These are phyloP conservation scores for Hygrophoropsis aurantiaca DNA, from an alignment of 768 basidiomycete species.

Conservation along the genomic window DNA sequence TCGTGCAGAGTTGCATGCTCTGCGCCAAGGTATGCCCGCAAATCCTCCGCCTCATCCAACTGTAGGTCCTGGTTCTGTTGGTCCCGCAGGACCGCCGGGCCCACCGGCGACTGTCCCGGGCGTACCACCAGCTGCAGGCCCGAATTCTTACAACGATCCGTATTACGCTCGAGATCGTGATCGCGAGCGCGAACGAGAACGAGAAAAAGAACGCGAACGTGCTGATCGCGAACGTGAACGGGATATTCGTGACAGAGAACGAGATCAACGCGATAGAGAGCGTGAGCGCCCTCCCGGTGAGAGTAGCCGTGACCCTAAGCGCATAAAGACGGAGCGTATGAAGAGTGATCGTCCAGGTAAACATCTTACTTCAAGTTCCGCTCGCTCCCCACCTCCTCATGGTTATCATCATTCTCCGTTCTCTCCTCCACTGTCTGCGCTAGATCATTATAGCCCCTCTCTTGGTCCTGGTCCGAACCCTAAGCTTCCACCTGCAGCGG, in stretches of 20 bases:
- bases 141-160: constrained; percentile 33
- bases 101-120: constrained; percentile 31
- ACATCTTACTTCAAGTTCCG: constrained; percentile 21
- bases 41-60: constrained; percentile 34
- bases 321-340: constrained; percentile 55
- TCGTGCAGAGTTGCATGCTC: constrained; percentile 62
- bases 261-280: constrained; percentile 43
- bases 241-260: constrained; percentile 37
- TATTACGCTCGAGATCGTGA: constrained; percentile 40
- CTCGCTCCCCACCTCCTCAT: constrained; percentile 34
- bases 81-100: constrained; percentile 32
- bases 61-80: constrained; percentile 33
- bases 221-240: constrained; percentile 36
- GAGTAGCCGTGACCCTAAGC: constrained; percentile 53
- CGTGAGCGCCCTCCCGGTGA: constrained; percentile 45
- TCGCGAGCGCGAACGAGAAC: constrained; percentile 39
- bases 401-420: constrained; percentile 21
- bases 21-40: constrained; percentile 40
- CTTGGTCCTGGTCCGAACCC: constrained; percentile 40
- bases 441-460: constrained; percentile 34
- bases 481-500: constrained; percentile 30
- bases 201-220: constrained; percentile 41
- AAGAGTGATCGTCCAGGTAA: constrained; percentile 46
- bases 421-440: constrained; percentile 24
- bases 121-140: constrained; percentile 26